Evolutionary conservation across 1,284 basidiomycete genomes (phyloP).

Genomic region (Apiotrichum gracile): DNA sequence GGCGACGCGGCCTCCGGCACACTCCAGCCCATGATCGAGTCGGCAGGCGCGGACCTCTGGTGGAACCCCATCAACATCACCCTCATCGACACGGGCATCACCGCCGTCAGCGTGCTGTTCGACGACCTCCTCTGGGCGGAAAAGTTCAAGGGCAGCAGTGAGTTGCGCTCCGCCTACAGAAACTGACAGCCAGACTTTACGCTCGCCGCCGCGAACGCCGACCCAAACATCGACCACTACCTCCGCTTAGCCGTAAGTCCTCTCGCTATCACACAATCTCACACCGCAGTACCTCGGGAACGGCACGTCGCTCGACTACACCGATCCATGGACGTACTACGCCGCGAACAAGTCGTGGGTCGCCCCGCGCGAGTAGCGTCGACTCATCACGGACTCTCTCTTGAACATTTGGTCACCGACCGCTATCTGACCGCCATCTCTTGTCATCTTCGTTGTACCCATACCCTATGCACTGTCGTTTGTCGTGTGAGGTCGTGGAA

Average conservation of each 20-base stretch:
- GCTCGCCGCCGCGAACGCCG: conserved; percentile 7
- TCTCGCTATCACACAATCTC: background rate
- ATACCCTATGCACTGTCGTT: too few relatives aligned
- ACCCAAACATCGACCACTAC: conserved; percentile 24
- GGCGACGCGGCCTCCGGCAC: conserved; percentile 25
- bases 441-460: too few relatives aligned
- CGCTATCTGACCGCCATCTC: too few relatives aligned
- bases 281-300: conserved; percentile 20
- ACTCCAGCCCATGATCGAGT: conserved; percentile 9
- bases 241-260: conserved; percentile 32
- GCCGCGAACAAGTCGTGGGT: conserved; percentile 9
- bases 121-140: conserved; percentile 25
- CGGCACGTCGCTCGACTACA: conserved; percentile 29
- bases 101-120: conserved; percentile 22
- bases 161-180: background rate
- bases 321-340: conserved; percentile 16
- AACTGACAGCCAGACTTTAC: conserved; percentile 9
- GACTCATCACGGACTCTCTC: background rate
- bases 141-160: conserved; percentile 16
- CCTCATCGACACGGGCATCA: conserved; percentile 12
- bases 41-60: conserved; percentile 4
- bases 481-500: too few relatives aligned
- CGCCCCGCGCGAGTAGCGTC: background rate
- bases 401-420: background rate
- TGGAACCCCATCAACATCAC: conserved; percentile 18